phyloP scores from a whole-genome alignment of 2,329 filamentous ascomycete genomes.

The Lasiodiplodia theobromae region DNA sequence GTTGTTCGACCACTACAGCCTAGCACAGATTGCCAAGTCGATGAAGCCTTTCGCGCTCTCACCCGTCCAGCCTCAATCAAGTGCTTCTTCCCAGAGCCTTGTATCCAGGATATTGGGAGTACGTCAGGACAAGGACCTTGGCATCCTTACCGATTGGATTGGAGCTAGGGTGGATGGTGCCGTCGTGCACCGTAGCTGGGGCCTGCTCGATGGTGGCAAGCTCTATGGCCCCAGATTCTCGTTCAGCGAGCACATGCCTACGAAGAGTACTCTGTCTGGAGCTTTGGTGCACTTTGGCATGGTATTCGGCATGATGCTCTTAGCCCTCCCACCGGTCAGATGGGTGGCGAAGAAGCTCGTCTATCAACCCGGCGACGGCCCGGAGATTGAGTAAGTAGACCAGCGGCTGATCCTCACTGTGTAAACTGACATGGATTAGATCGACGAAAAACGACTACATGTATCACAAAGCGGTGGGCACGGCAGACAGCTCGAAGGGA shows the following conservation, averaged over 20 bases:
- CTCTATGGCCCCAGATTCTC: constrained; percentile 64
- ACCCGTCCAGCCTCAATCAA: constrained; percentile 49
- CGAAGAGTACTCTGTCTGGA: constrained; percentile 57
- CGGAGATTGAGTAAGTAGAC: constrained; percentile 49
- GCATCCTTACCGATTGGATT: constrained; percentile 63
- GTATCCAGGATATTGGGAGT: constrained; percentile 58
- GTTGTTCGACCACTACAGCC: constrained; percentile 56
- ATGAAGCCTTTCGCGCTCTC: constrained; percentile 61
- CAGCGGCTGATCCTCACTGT: neutral
- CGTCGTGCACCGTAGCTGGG: constrained; percentile 67
- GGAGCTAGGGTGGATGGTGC: constrained; percentile 61
- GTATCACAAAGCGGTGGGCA: constrained; percentile 69
- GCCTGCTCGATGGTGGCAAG: constrained; percentile 51
- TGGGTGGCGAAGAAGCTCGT: constrained; percentile 57
- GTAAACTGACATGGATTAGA: constrained; percentile 49
- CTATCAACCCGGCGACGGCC: constrained; percentile 60
- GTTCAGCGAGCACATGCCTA: constrained; percentile 64
- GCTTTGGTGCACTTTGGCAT: constrained; percentile 58
- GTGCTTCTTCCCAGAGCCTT: constrained; percentile 44
- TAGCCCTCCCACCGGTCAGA: constrained; percentile 62
- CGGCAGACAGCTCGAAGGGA: constrained; percentile 56
- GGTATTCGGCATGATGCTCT: constrained; percentile 51
- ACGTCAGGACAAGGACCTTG: constrained; percentile 62
- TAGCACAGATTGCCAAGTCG: constrained; percentile 56
- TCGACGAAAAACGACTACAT: constrained; percentile 64